Evolutionary conservation across 1,284 basidiomycete genomes (phyloP).

Genomic region (Clitocybe nebularis): DNA sequence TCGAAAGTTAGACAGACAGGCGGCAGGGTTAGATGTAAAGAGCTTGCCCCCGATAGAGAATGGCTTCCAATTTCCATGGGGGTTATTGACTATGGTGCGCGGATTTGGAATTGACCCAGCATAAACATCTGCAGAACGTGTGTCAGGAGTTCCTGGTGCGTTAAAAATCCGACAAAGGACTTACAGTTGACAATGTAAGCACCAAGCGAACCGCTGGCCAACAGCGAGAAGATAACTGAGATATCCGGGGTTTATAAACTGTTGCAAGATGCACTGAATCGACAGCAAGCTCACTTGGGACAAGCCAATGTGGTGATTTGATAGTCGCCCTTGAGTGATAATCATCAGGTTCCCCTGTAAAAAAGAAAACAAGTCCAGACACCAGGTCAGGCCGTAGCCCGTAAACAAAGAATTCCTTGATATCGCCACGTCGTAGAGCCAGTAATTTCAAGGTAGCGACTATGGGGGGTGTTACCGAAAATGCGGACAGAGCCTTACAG

Average conservation of each 20-base stretch:
- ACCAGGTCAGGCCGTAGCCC: too few species aligned
- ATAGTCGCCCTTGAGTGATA: too few species aligned
- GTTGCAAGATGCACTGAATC: too few species aligned
- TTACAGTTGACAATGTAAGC: too few species aligned
- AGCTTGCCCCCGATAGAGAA: conserved; percentile 3
- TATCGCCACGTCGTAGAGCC: background rate
- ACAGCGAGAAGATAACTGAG: too few species aligned
- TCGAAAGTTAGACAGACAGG: background rate
- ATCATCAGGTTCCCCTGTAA: background rate
- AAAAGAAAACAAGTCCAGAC: background rate
- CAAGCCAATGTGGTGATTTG: too few species aligned
- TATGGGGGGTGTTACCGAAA: conserved; percentile 5
- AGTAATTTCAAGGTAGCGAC: conserved; percentile 3
- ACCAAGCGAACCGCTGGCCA: too few species aligned
- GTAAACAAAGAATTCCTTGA: background rate
- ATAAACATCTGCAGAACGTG: conserved; percentile 1
- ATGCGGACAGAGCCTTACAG: conserved; percentile 5
- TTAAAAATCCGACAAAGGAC: too few species aligned
- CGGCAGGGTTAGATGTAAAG: background rate
- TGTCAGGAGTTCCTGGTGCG: too few species aligned
- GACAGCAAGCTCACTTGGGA: too few species aligned
- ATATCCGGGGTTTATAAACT: too few species aligned
- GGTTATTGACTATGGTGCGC: conserved; percentile 1
- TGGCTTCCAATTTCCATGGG: conserved; percentile 6
- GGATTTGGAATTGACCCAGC: conserved; percentile 3